phyloP scores from a whole-genome alignment of 192 early-diverging fungal genomes.

The Geranomyces variabilis region DNA sequence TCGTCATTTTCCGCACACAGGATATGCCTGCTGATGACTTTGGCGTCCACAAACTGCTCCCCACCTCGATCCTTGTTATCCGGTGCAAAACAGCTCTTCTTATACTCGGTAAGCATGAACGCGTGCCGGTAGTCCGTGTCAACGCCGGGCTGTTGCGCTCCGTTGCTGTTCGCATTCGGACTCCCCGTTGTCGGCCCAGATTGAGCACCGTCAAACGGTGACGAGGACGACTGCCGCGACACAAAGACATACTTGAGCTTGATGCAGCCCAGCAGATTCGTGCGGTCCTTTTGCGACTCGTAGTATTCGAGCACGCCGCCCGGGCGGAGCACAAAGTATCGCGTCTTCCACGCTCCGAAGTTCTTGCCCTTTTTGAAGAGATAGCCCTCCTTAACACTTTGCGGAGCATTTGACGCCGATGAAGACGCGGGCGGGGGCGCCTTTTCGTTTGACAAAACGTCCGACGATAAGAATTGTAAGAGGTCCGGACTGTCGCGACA shows the following conservation, averaged over 20 bases:
- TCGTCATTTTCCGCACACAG: slow-evolving; percentile 86
- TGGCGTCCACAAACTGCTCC: slow-evolving; percentile 52
- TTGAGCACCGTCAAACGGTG: background rate
- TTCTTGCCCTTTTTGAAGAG: slow-evolving; percentile 92
- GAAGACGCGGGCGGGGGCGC: background rate
- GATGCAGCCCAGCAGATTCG: slow-evolving; percentile 72
- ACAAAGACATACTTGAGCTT: slow-evolving; percentile 76
- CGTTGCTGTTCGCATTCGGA: background rate
- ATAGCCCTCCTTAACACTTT: slow-evolving; percentile 76
- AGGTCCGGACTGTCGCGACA: slow-evolving; percentile 49
- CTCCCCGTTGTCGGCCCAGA: slow-evolving; percentile 19
- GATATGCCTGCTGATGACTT: slow-evolving; percentile 70
- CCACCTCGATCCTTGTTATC: slow-evolving; percentile 16
- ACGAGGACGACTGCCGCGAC: slow-evolving; percentile 43
- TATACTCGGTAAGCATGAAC: slow-evolving; percentile 83
- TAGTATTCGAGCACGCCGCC: slow-evolving; percentile 73
- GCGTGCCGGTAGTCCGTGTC: slow-evolving; percentile 80
- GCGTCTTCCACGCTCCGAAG: slow-evolving; percentile 96
- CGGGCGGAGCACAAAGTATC: slow-evolving; percentile 68
- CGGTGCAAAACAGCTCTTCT: slow-evolving; percentile 39
- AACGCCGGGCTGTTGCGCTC: slow-evolving; percentile 34
- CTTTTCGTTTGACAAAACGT: slow-evolving; percentile 43
- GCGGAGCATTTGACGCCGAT: background rate
- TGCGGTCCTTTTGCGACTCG: slow-evolving; percentile 75
- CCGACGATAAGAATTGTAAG: slow-evolving; percentile 75